Evolutionary conservation across 1,284 basidiomycete genomes (phyloP).

Genomic region (Heterobasidion annosum): DNA sequence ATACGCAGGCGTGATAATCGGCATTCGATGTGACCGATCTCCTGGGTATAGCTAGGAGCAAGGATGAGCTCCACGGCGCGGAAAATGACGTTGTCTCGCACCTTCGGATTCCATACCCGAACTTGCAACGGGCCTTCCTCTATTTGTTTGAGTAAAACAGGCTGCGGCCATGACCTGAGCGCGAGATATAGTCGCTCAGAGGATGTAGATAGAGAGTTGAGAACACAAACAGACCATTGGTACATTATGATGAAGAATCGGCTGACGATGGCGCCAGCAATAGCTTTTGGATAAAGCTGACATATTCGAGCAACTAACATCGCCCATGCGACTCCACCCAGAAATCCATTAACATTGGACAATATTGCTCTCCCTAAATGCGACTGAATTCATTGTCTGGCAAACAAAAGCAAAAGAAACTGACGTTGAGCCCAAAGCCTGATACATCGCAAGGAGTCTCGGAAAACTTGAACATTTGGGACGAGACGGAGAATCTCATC

Average conservation of each 20-base stretch:
- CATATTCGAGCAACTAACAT: slow-evolving; percentile 98
- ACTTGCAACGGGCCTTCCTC: slow-evolving; percentile 92
- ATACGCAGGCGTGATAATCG: slow-evolving; percentile 99
- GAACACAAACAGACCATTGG: slow-evolving; percentile 64
- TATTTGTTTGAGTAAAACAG: slow-evolving; percentile 92
- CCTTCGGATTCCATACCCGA: slow-evolving; percentile 97
- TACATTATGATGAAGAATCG: slow-evolving; percentile 97
- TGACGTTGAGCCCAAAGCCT: slow-evolving; percentile 95
- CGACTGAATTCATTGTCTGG: slow-evolving; percentile 6
- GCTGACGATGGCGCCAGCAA: slow-evolving; percentile 92
- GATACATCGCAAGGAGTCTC: slow-evolving; percentile 91
- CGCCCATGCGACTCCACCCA: slow-evolving; percentile 98
- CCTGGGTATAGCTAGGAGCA: slow-evolving; percentile 84
- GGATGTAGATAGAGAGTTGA: neutral
- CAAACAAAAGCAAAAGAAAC: slow-evolving; percentile 21
- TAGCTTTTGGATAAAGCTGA: slow-evolving; percentile 94
- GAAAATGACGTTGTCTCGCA: slow-evolving; percentile 20
- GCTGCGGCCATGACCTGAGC: slow-evolving; percentile 91
- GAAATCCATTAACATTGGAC: slow-evolving; percentile 96
- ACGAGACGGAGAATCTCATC: slow-evolving; percentile 96
- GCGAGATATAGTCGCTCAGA: slow-evolving; percentile 4
- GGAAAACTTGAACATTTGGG: slow-evolving; percentile 91
- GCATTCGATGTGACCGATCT: slow-evolving; percentile 95
- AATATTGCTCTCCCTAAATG: slow-evolving; percentile 87
- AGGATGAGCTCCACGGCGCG: neutral